phyloP scores from a whole-genome alignment of 805 yeast genomes.

The Candida pseudofarinosa region DNA sequence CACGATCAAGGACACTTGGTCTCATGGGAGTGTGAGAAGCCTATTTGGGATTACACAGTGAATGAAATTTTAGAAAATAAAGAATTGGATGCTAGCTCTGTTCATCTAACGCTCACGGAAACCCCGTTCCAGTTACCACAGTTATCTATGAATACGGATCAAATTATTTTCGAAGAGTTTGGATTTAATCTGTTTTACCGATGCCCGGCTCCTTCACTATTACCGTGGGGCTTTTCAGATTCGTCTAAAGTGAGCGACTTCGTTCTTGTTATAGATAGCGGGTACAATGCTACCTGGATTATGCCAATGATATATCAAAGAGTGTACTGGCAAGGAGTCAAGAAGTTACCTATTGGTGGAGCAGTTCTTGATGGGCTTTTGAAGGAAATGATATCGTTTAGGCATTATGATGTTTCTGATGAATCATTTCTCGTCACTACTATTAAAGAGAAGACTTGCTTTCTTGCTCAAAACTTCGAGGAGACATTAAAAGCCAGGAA shows the following conservation, averaged over 20 bases:
- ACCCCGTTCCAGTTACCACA: slow-evolving; percentile 79
- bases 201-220: slow-evolving; percentile 53
- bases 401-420: slow-evolving; percentile 91
- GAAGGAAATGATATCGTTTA: slow-evolving; percentile 78
- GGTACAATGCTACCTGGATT: slow-evolving; percentile 83
- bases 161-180: slow-evolving; percentile 90
- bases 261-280: slow-evolving; percentile 79
- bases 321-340: slow-evolving; percentile 71
- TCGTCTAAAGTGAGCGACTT: slow-evolving; percentile 44
- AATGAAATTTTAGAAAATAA: slow-evolving; percentile 15
- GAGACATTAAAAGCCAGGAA: slow-evolving; percentile 37
- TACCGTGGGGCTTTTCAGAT: slow-evolving; percentile 17
- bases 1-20: slow-evolving; percentile 83
- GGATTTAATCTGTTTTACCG: slow-evolving; percentile 71
- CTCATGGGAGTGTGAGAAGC: slow-evolving; percentile 87
- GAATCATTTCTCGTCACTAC: slow-evolving; percentile 82
- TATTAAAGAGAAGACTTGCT: slow-evolving; percentile 75
- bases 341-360: slow-evolving; percentile 84
- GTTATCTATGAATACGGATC: slow-evolving; percentile 80
- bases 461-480: slow-evolving; percentile 59
- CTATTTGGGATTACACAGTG: slow-evolving; percentile 84
- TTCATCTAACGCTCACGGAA: slow-evolving; percentile 71
- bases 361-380: slow-evolving; percentile 75
- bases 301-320: slow-evolving; percentile 79
- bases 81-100: slow-evolving; percentile 16